phyloP scores from a whole-genome alignment of 2,329 filamentous ascomycete species.

The Geoglossum cookeanum region DNA sequence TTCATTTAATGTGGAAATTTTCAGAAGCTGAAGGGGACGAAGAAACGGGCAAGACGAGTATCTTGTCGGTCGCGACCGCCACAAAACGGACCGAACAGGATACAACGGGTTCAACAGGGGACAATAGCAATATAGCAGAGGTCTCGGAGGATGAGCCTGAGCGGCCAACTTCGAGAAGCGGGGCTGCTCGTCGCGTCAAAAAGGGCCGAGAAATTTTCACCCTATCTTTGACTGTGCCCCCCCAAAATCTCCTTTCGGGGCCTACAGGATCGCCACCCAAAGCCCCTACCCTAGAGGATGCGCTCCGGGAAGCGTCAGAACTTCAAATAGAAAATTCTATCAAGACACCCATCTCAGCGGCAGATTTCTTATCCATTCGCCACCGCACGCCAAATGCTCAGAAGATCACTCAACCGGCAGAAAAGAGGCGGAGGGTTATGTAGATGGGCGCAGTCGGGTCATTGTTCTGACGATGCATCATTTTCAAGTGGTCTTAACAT shows the following conservation, averaged over 20 bases:
- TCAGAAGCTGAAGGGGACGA: conserved; percentile 42
- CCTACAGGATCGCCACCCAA: background rate
- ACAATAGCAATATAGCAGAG: background rate
- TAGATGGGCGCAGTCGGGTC: background rate
- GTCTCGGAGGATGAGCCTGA: background rate
- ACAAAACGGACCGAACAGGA: background rate
- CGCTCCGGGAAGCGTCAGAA: background rate
- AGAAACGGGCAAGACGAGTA: conserved; percentile 8
- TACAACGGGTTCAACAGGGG: background rate
- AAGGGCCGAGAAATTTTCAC: background rate
- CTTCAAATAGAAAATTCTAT: background rate
- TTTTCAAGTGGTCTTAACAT: background rate
- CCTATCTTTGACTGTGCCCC: background rate
- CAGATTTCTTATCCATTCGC: background rate
- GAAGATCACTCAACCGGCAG: background rate
- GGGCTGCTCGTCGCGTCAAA: background rate
- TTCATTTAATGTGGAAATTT: conserved; percentile 61
- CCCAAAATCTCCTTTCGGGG: no score
- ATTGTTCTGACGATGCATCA: background rate
- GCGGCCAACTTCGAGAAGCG: background rate
- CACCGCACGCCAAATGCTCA: background rate
- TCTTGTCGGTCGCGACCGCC: background rate
- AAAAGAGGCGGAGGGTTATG: background rate
- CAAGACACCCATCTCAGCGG: background rate
- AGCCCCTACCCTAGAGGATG: background rate